Percentiles rank a stretch among this genome's conserved stretches.
These are phyloP conservation scores for Oryza rufipogon DNA, from an alignment of 176 grass and related monocot species.

Conservation along the genomic window DNA sequence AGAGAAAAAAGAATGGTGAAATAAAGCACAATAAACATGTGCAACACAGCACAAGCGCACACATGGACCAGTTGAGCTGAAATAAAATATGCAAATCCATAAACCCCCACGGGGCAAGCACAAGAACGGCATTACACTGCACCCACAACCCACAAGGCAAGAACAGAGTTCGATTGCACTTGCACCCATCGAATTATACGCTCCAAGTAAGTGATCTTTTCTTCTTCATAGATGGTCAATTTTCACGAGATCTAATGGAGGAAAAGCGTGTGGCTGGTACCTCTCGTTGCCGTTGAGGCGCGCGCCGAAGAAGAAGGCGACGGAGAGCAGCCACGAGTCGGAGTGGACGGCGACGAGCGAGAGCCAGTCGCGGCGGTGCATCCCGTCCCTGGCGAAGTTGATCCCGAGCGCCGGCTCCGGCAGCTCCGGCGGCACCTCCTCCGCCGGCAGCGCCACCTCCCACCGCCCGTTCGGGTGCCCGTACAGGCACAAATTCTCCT, in stretches of 20 bases:
- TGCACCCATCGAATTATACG: background rate
- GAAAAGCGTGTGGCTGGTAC: slow-evolving; percentile 6
- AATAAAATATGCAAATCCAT: slow-evolving; percentile 38
- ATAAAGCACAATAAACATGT: slow-evolving; percentile 41
- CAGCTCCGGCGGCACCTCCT: slow-evolving; percentile 67
- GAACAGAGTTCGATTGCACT: background rate
- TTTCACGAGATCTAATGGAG: background rate
- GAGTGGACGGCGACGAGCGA: slow-evolving; percentile 63
- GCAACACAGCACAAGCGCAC: slow-evolving; percentile 9
- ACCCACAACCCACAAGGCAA: slow-evolving; percentile 10
- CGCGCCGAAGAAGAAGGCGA: slow-evolving; percentile 58
- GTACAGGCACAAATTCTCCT: slow-evolving; percentile 69
- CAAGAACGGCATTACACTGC: background rate
- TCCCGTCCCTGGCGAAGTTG: slow-evolving; percentile 69
- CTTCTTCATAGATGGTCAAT: background rate
- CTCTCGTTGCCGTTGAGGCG: slow-evolving; percentile 61
- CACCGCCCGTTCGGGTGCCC: slow-evolving; percentile 47
- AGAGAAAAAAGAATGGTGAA: background rate
- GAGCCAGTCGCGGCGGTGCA: slow-evolving; percentile 62
- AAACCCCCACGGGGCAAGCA: slow-evolving; percentile 14
- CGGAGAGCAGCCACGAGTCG: slow-evolving; percentile 59
- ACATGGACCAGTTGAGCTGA: slow-evolving; percentile 34
- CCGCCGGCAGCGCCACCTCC: slow-evolving; percentile 59
- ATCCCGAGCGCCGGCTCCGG: slow-evolving; percentile 63
- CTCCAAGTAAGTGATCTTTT: background rate